phyloP scores from a whole-genome alignment of 208 protist species.

The Trichomonas vaginalis region DNA sequence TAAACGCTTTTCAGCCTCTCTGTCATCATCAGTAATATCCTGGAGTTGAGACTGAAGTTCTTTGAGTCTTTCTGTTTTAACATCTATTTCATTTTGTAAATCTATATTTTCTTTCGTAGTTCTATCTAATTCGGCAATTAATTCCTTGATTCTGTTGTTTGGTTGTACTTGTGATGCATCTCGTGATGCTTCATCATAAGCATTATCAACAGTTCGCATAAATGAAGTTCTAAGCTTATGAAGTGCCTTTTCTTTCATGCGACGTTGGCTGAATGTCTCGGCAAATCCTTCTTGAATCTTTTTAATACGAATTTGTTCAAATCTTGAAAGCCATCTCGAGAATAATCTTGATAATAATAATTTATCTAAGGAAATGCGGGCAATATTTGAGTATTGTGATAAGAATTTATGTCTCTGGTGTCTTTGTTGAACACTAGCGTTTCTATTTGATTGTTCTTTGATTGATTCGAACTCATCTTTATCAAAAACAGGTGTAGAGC shows the following conservation, averaged over 20 bases:
- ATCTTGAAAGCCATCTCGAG: background rate
- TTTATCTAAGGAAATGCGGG: background rate
- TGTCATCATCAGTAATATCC: background rate
- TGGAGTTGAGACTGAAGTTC: background rate
- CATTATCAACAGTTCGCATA: background rate
- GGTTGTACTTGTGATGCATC: background rate
- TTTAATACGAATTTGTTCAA: background rate
- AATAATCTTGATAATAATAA: background rate
- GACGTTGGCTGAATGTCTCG: background rate
- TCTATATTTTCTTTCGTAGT: background rate
- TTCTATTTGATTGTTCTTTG: background rate
- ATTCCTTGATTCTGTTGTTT: background rate
- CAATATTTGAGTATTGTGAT: background rate
- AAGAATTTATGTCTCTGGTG: background rate
- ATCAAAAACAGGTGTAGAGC: background rate
- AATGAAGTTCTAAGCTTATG: background rate
- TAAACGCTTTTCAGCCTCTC: background rate
- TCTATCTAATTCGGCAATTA: background rate
- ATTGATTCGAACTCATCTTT: background rate
- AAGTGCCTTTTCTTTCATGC: background rate
- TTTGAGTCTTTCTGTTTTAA: background rate
- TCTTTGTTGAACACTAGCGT: background rate
- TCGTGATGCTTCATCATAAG: background rate
- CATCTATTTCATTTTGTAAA: background rate
- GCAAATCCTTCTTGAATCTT: background rate